Base-by-base conservation (phyloP, 371 early-diverging fungal genomes). In the Syncephalastrum contaminatum region DNA sequence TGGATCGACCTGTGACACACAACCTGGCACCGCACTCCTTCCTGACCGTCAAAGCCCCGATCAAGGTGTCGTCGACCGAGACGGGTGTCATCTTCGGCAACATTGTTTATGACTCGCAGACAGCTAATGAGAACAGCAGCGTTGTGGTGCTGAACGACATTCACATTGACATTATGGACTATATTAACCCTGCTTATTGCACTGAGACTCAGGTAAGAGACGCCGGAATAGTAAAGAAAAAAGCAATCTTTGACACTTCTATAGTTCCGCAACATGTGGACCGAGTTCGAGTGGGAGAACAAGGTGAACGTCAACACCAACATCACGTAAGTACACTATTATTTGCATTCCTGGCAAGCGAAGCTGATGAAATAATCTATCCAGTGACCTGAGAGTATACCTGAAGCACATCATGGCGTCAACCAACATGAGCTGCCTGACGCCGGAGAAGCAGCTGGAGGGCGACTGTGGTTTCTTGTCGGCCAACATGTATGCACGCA, bases 271-370 rank as follows among this genome's bases (percentile, higher is more conserved):
- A 73, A 85, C 61, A 96, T 95, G 95, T 98, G 99, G 99, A 90
- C 90, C 51, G 96, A 96, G 73, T 97, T 97, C 75, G 98, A 98
- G 75, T 98, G 99, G 99, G 99, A 98, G 72, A 98, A 98, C 84
- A 97, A 97, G 85, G 94, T 98, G 63, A 93, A 92, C 58, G 95
- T 97, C 50, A 90, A 89, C 66, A 95, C 97, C 14, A 91, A 87
- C 51, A 86, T 92, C 56, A 86, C 86, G 87, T 88, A 73, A 75
- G 85, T 75, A 18, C 51, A n/a, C 13, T 4, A 15, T 7, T 39
- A 24, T 3, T 14, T 6, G 43, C 0, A 18, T 43, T 20, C 13
- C 20, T 55, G 21, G 16, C 21, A 3, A 20, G 16, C 15, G 21
- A 3, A 12, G 3, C 2, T 7, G 3, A 25, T 18, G 27, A 51